phyloP scores from a whole-genome alignment of 306 rosid species.

The Rosa lucieae region DNA sequence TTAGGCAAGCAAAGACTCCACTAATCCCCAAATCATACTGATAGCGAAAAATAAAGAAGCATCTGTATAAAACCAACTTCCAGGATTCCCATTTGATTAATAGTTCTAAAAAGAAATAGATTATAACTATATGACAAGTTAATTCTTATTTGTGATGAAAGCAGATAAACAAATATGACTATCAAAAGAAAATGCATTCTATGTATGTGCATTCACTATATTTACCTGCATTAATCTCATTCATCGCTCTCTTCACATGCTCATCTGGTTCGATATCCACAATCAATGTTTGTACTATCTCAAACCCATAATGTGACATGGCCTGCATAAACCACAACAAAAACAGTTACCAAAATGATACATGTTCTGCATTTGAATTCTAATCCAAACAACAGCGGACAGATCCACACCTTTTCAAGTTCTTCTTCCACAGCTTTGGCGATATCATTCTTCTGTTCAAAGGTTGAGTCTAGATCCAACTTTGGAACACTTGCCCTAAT shows the following conservation, averaged over 20 bases:
- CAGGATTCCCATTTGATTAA: background rate
- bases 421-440: slow-evolving; percentile 56
- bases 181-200: background rate
- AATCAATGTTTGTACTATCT: slow-evolving; percentile 55
- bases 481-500: slow-evolving; percentile 60
- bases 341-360: background rate
- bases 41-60: background rate
- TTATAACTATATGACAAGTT: background rate
- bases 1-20: background rate
- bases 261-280: slow-evolving; percentile 58
- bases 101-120: background rate
- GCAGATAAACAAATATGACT: background rate
- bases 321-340: slow-evolving; percentile 37
- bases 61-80: background rate
- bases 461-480: slow-evolving; percentile 53
- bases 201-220: no score
- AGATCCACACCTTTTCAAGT: slow-evolving; percentile 45
- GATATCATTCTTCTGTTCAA: slow-evolving; percentile 59
- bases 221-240: slow-evolving; percentile 56
- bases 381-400: background rate
- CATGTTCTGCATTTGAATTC: background rate
- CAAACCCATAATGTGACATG: slow-evolving; percentile 54
- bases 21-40: background rate
- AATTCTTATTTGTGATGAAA: background rate
- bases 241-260: slow-evolving; percentile 57